Evolutionary conservation across 163 green algal species (phyloP), one percentile per base, ranked within the genome.

Genomic region (Scenedesmus sp.): DNA sequence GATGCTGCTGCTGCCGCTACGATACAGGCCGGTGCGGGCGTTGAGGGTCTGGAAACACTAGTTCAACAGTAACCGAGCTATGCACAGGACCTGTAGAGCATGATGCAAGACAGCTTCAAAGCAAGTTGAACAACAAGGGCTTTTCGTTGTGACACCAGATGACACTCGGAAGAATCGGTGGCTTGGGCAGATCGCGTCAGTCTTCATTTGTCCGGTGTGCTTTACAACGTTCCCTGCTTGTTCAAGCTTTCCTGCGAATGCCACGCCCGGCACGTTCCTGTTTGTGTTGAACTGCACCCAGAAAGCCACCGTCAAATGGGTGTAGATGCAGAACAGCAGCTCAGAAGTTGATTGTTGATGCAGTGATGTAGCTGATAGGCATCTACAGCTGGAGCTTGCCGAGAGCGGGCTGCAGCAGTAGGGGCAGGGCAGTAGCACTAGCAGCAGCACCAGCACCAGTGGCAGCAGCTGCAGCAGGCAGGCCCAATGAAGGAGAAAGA

Each of bases 401-500:
- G 84, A 1, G 3, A 59, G 59, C 34, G 2, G 18, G 16, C 54
- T 67, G 84, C n/a, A 82, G 85, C 26, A 56, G 85, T 46, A 84
- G 82, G 55, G 16, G 55, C 82, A 87, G 82, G 60, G n/a, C 84
- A 66, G 23, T n/a, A 46, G 84, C 18, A 62, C 56, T 54, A 82
- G 84, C 62, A 52, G 15, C 15, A 52, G 83, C 15, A 23, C 1
- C 57, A 59, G 59, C 56, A 88, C 55, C 15, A 34, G 54, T 46
- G 23, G 84, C 7, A 18, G 57, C 60, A 57, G 4, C 7, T 13
- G 23, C 23, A 79, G 85, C 62, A n/a, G 23, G 0, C 67, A 66
- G 23, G 60, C 83, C 77, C 34, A 1, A 94, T 96, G 91, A 93
- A 95, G 60, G 91, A 97, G 2, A 70, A 85, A 54, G 96, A 97